Evolutionary conservation across 192 early-diverging fungal genomes (phyloP), one percentile per base, ranked within the genome.

Genomic region (Diversispora eburnea): DNA sequence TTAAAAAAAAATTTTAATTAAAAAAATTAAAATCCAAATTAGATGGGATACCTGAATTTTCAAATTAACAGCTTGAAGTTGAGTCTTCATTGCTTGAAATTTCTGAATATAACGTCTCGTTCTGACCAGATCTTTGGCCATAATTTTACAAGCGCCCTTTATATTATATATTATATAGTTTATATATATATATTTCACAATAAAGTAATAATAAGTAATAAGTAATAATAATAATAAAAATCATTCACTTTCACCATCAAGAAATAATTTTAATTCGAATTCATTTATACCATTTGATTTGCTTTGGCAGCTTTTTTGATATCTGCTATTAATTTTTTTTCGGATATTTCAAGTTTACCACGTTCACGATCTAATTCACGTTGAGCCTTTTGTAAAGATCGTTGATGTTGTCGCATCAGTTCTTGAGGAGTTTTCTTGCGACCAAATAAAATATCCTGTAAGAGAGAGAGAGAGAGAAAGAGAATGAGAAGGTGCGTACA

Each of bases 101-200:
- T 98, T 97, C 85, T 96, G 93, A 68, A 96, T 84, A 69, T 98
- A 92, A 25, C 91, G 84, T 52, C 96, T 87, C 20, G 96, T 99
- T 48, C 97, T 86, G 15, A 99, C 97, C 60, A 99, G 80, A 81
- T 99, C 96, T 83, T 94, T 97, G 56, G 97, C 97, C 96, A 97
- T 98, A 58, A 98, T 87, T 75, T 97, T 97, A 79, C 91, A 94
- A 6, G 94, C 91, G 71, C 82, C 83, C 89, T 93, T 33, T 33
- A 33, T 33, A 33, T 33, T 33, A 33, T 33, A 33, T 33, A 33
- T 33, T n/a, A n/a, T n/a, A n/a, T n/a, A n/a, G 25, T 33, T 33
- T 33, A 33, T 33, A 33, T 33, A 33, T 33, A 33, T 33, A 33
- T 33, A 33, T 33, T 33, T 33, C 25, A 33, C 2, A 33, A 1